Percentiles rank a stretch among this genome's conserved stretches.
Evolutionary conservation across 2,329 filamentous ascomycete species (phyloP).

Genomic region (Colletotrichum sp.): DNA sequence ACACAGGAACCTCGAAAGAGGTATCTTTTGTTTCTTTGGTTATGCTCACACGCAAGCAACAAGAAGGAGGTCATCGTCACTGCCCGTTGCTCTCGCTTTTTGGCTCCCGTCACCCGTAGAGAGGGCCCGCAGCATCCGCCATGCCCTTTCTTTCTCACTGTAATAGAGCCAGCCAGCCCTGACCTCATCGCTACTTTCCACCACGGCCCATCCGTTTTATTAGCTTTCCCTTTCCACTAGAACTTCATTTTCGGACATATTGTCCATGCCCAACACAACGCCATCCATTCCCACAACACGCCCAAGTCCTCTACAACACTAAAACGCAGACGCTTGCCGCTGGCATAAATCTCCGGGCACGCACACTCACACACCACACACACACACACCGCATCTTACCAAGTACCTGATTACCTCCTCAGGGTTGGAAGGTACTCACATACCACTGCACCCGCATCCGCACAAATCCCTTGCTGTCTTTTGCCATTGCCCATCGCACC

Average conservation of each 20-base stretch:
- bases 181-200: neutral
- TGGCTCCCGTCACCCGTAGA: neutral
- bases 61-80: neutral
- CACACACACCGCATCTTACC: neutral
- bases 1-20: neutral
- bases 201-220: neutral
- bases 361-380: neutral
- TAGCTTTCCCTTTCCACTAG: neutral
- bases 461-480: neutral
- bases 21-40: neutral
- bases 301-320: neutral
- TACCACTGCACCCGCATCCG: neutral
- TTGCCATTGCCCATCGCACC: neutral
- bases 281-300: neutral
- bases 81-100: neutral
- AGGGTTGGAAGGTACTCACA: neutral
- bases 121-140: neutral
- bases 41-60: neutral
- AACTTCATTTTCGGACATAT: neutral
- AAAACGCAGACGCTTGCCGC: neutral
- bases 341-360: neutral
- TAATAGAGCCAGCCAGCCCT: neutral
- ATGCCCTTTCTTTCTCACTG: neutral
- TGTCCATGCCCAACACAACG: neutral
- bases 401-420: neutral